Evolutionary conservation across 495 filamentous ascomycete genomes (phyloP), one percentile per base, ranked within the genome.

Genomic region (Xylaria telfairii): DNA sequence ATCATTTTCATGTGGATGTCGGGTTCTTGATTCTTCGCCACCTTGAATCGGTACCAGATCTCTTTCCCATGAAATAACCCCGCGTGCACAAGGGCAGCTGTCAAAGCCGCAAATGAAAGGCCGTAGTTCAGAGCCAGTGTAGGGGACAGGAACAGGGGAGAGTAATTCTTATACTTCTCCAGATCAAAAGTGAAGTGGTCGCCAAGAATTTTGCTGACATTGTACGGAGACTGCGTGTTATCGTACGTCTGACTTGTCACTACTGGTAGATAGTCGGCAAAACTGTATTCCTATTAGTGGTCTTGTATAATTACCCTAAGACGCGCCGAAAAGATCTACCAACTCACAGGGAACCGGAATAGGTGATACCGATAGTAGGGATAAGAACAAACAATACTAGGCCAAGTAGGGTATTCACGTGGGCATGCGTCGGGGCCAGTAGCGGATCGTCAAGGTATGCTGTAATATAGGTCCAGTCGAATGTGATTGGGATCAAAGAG

Each of bases 1-100:
- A 92, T 91, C 41, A 92, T 78, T 24, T 85, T 86, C 63, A 83
- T 82, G 72, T 92, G 90, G n/a, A 92, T 81, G 71, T 92, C 90
- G 34, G 87, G 85, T 41, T 87, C 83, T 39, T 90, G 86, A 15
- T 83, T 81, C 13, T 82, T 83, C 21, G 86, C 75, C 10, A 74
- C 72, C 59, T 82, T 84, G 68, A 86, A 79, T 1, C 87, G 84
- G 49, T 79, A 77, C 82, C 83, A 86, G 15, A 90, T 79, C 42
- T 89, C 86, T 24, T 82, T 78, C 2, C 87, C 87, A 54, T 90
- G 81, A 73, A 88, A 90, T 4, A 90, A 79, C 5, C 73, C 79
- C 4, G 85, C 81, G 67, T 91, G 86, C 1, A 90, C 77, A 21
- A 92, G 78, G 0, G 87, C 81, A 0, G 88, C 80, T 19, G 86